Percentiles rank a stretch among this genome's conserved stretches.
phyloP scores from a whole-genome alignment of 106 monocot species.

The Vanilla planifolia region DNA sequence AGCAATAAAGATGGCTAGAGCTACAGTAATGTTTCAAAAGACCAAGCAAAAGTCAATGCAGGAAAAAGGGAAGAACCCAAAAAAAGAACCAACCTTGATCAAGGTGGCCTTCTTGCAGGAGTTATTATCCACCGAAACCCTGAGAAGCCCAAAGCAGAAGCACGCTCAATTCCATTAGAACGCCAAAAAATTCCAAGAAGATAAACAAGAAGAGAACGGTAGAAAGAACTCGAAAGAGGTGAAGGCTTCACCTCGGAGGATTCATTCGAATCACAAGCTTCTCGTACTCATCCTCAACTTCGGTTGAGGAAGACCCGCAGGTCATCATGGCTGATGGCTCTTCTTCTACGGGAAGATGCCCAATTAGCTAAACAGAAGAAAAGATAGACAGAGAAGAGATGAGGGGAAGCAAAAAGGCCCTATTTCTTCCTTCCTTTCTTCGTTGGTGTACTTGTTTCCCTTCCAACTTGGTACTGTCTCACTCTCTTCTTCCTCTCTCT shows the following conservation, averaged over 20 bases:
- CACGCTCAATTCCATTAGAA: background rate
- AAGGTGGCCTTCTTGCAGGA: conserved; percentile 66
- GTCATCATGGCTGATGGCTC: conserved; percentile 28
- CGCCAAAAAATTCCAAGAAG: background rate
- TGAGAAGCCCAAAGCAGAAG: conserved; percentile 12
- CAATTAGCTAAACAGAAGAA: background rate
- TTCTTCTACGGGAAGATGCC: background rate
- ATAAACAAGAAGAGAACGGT: background rate
- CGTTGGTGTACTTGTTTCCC: background rate
- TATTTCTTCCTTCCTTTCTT: conserved; percentile 1
- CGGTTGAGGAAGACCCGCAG: conserved; percentile 38
- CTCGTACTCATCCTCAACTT: conserved; percentile 77
- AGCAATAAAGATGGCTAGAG: too few species aligned
- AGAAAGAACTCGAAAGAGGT: background rate
- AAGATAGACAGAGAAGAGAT: background rate
- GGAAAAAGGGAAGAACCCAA: background rate
- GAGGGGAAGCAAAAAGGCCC: background rate
- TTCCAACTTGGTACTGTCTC: conserved; percentile 1
- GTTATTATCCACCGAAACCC: conserved; percentile 85
- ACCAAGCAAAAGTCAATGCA: background rate
- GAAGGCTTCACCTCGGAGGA: conserved; percentile 59
- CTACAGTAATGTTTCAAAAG: background rate
- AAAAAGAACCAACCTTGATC: conserved; percentile 48
- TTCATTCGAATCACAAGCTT: conserved; percentile 89
- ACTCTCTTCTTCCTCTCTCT: conserved; percentile 5